Evolutionary conservation across 192 early-diverging fungal genomes (phyloP).

Genomic region (Coemansia sp.): DNA sequence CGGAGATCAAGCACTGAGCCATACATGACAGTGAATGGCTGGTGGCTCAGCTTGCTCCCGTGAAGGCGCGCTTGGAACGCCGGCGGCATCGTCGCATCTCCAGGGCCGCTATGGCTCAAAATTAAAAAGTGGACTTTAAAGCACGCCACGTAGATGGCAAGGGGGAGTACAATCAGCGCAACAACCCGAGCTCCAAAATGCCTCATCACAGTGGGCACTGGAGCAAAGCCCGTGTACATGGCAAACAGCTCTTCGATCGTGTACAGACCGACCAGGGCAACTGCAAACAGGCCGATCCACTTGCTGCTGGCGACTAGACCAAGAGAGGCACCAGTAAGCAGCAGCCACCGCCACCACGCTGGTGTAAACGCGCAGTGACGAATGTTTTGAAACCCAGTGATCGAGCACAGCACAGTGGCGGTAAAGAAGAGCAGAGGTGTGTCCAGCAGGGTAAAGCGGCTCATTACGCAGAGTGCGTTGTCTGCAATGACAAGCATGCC

Average conservation of each 20-base stretch:
- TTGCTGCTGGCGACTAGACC: slow-evolving; percentile 69
- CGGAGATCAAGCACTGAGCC: slow-evolving; percentile 25
- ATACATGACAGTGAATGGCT: slow-evolving; percentile 22
- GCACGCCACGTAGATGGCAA: slow-evolving; percentile 74
- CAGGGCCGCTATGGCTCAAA: slow-evolving; percentile 75
- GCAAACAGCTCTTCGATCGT: slow-evolving; percentile 87
- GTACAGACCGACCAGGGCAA: slow-evolving; percentile 85
- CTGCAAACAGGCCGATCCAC: slow-evolving; percentile 93
- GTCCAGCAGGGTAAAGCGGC: slow-evolving; percentile 67
- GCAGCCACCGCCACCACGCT: slow-evolving; percentile 65
- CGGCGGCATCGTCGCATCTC: slow-evolving; percentile 88
- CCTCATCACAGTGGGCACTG: slow-evolving; percentile 7
- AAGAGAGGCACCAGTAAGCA: slow-evolving; percentile 60
- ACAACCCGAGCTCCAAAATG: slow-evolving; percentile 84
- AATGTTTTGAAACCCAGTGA: slow-evolving; percentile 57
- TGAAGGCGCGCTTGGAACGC: slow-evolving; percentile 78
- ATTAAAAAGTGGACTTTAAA: slow-evolving; percentile 90
- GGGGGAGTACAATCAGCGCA: slow-evolving; percentile 79
- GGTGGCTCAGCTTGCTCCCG: slow-evolving; percentile 64
- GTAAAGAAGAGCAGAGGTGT: slow-evolving; percentile 71
- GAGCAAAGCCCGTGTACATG: slow-evolving; percentile 62
- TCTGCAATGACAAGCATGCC: slow-evolving; percentile 61
- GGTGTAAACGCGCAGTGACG: slow-evolving; percentile 54
- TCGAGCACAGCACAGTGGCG: slow-evolving; percentile 49
- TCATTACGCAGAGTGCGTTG: slow-evolving; percentile 60